Conservation (phyloP, 2,329 filamentous ascomycete genomes). For the Epichloe gansuensis region DNA sequence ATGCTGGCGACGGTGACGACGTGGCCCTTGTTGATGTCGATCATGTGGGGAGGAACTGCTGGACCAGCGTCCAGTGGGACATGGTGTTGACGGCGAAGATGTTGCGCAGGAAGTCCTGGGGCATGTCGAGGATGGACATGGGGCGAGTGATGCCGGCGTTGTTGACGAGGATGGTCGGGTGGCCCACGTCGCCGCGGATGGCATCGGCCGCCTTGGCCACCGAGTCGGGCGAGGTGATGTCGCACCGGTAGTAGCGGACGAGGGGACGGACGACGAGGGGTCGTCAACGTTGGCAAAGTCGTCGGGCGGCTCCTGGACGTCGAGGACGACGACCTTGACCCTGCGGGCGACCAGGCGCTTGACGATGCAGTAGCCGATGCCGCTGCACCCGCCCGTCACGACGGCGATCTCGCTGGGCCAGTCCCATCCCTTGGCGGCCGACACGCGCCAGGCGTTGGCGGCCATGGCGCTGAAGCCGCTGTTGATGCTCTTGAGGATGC, state of each 20-base stretch:
- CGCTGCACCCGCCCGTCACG: slow-evolving; percentile 31
- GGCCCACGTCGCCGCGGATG: slow-evolving; percentile 35
- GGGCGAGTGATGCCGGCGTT: slow-evolving; percentile 54
- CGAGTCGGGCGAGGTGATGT: slow-evolving; percentile 29
- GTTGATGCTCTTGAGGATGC: slow-evolving; percentile 15
- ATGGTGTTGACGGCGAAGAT: slow-evolving; percentile 60
- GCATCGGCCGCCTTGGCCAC: slow-evolving; percentile 29
- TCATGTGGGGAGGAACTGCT: slow-evolving; percentile 55
- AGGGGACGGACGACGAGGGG: too few species aligned
- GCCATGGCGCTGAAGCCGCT: slow-evolving; percentile 15
- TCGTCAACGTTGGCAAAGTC: slow-evolving; percentile 10
- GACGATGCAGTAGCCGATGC: slow-evolving; percentile 27
- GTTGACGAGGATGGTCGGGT: slow-evolving; percentile 59
- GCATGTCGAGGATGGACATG: slow-evolving; percentile 44
- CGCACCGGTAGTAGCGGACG: slow-evolving; percentile 24
- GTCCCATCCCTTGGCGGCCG: slow-evolving; percentile 15
- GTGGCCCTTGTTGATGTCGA: slow-evolving; percentile 54
- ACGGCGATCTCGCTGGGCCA: slow-evolving; percentile 30
- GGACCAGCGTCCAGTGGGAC: slow-evolving; percentile 49
- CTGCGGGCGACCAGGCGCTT: slow-evolving; percentile 23
- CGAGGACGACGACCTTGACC: slow-evolving; percentile 56
- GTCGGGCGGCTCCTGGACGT: slow-evolving; percentile 33
- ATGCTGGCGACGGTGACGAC: slow-evolving; percentile 58
- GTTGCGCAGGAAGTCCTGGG: slow-evolving; percentile 43
- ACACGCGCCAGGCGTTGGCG: slow-evolving; percentile 18